phyloP scores from a whole-genome alignment of 2,329 filamentous ascomycete species.

The Alternaria gaisen region DNA sequence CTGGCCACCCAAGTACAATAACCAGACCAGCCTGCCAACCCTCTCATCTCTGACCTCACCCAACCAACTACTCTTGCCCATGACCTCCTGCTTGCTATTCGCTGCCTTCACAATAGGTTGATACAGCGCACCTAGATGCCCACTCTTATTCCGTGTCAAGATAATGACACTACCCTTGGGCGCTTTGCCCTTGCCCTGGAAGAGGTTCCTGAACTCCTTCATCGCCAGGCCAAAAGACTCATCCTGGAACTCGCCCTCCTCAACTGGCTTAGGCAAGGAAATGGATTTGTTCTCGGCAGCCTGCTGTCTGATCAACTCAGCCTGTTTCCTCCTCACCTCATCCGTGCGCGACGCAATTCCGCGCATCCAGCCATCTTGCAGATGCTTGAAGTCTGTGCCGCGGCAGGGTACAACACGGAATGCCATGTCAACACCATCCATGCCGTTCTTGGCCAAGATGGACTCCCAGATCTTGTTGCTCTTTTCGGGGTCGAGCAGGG shows the following conservation, averaged over 20 bases:
- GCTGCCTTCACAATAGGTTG: constrained; percentile 37
- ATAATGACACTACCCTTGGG: constrained; percentile 83
- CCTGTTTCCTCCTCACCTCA: constrained; percentile 52
- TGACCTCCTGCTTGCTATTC: constrained; percentile 50
- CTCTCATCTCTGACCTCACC: constrained; percentile 81
- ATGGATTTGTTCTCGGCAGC: constrained; percentile 51
- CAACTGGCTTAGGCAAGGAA: constrained; percentile 42
- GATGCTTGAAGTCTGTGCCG: constrained; percentile 91
- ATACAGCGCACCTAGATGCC: constrained; percentile 60
- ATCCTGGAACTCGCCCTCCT: constrained; percentile 66
- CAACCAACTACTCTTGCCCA: constrained; percentile 63
- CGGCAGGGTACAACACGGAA: constrained; percentile 89
- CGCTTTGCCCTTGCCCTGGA: constrained; percentile 78
- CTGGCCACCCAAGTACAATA: constrained; percentile 87
- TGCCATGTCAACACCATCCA: constrained; percentile 70
- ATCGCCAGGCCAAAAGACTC: constrained; percentile 80
- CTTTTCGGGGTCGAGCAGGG: constrained; percentile 73
- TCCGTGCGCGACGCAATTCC: constrained; percentile 79
- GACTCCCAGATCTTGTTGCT: constrained; percentile 79
- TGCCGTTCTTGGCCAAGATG: constrained; percentile 67
- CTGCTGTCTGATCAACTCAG: constrained; percentile 53
- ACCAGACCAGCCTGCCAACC: constrained; percentile 82
- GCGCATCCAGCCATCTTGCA: constrained; percentile 90
- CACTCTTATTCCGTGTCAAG: constrained; percentile 71
- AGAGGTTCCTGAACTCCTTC: constrained; percentile 80